Evolutionary conservation across 257 asterid genomes (phyloP).

Genomic region (Echites panduratus): DNA sequence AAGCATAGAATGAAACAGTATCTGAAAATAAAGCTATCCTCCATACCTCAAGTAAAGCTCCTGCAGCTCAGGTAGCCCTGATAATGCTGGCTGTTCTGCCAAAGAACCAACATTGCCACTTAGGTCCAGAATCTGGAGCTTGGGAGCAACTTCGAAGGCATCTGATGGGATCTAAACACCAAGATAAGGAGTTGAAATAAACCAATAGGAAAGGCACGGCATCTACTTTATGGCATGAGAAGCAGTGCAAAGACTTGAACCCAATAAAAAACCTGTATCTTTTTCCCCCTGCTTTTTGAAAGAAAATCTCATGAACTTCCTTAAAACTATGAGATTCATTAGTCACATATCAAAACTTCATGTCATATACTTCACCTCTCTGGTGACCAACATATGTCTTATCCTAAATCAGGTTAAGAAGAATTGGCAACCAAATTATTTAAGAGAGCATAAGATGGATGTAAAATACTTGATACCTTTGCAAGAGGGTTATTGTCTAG

Average conservation of each 20-base stretch:
- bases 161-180: constrained; percentile 61
- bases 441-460: neutral
- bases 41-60: constrained; percentile 92
- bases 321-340: neutral
- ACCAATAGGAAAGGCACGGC: neutral
- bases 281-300: neutral
- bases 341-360: neutral
- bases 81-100: constrained; percentile 67
- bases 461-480: constrained; percentile 44
- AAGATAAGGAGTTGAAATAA: neutral
- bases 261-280: neutral
- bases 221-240: neutral
- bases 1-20: constrained; percentile 9
- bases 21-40: constrained; percentile 3
- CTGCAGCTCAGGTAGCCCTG: constrained; percentile 61
- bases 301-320: neutral
- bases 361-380: neutral
- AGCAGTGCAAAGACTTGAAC: neutral
- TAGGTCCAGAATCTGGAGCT: constrained; percentile 86
- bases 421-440: neutral
- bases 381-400: constrained; percentile 1
- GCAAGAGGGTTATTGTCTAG: constrained; percentile 75
- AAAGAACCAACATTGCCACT: constrained; percentile 66
- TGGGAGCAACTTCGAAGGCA: constrained; percentile 63
- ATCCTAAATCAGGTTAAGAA: neutral